phyloP scores from a whole-genome alignment of 2,329 filamentous ascomycete genomes.

The Microascus cirrosus region DNA sequence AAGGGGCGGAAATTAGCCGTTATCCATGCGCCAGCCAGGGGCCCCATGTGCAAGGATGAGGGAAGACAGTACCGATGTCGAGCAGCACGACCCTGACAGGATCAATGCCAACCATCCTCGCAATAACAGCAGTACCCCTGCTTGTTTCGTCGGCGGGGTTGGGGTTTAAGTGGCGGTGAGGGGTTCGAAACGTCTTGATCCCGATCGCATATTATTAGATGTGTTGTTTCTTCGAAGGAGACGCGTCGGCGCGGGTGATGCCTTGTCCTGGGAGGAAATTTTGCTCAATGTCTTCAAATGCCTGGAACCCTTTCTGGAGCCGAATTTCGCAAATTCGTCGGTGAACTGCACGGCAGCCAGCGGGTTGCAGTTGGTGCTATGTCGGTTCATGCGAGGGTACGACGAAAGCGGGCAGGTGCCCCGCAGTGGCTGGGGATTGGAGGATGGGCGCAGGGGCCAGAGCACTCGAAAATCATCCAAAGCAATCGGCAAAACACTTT shows the following conservation, averaged over 20 bases:
- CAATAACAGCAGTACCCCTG: neutral
- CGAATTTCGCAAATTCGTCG: neutral
- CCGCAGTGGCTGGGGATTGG: neutral
- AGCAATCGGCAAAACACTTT: neutral
- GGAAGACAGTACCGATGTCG: slow-evolving; percentile 38
- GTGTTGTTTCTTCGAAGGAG: neutral
- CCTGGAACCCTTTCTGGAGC: neutral
- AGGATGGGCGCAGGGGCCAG: neutral
- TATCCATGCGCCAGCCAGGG: neutral
- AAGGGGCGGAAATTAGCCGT: slow-evolving; percentile 2
- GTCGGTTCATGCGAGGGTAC: slow-evolving; percentile 3
- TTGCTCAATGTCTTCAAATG: neutral
- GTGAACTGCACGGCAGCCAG: neutral
- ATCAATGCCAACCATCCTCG: neutral
- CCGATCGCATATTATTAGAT: neutral
- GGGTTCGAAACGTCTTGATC: neutral
- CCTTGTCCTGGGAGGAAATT: neutral
- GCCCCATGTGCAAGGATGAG: neutral
- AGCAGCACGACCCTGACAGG: slow-evolving; percentile 37
- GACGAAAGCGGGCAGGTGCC: neutral
- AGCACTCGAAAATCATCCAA: too few species aligned
- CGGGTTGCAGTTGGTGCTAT: slow-evolving; percentile 2
- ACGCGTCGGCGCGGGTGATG: neutral
- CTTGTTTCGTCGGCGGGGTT: neutral
- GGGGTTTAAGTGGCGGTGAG: slow-evolving; percentile 1